These are phyloP conservation scores for Talaromyces ruber DNA, from an alignment of 495 filamentous ascomycete genomes.

Conservation along the genomic window DNA sequence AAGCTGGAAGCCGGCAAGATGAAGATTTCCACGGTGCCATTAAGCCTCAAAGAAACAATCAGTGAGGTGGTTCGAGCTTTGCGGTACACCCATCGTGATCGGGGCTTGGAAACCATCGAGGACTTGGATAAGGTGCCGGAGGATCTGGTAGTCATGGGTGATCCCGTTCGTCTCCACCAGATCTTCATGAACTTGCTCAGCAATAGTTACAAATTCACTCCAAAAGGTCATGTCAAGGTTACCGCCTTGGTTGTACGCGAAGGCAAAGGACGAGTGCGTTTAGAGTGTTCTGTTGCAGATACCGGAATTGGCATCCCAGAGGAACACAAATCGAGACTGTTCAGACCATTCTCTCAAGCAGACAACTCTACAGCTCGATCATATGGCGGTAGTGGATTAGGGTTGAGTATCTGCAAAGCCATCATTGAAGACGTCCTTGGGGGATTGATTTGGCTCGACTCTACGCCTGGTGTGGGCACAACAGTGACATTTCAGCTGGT, in stretches of 20 bases:
- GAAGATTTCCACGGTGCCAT: conserved; percentile 79
- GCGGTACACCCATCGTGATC: conserved; percentile 75
- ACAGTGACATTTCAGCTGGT: conserved; percentile 78
- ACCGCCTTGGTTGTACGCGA: conserved; percentile 62
- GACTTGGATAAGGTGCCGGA: conserved; percentile 54
- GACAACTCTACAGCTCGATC: conserved; percentile 80
- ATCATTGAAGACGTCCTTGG: conserved; percentile 87
- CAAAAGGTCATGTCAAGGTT: conserved; percentile 76
- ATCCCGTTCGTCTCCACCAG: conserved; percentile 84
- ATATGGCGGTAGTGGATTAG: conserved; percentile 85
- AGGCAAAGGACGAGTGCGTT: conserved; percentile 54
- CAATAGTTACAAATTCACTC: conserved; percentile 92
- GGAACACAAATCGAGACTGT: conserved; percentile 73
- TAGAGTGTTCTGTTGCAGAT: conserved; percentile 82
- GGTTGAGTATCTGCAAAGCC: conserved; percentile 89
- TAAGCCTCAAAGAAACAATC: conserved; percentile 80
- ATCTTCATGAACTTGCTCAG: conserved; percentile 89
- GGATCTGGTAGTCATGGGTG: conserved; percentile 74
- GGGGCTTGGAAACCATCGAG: conserved; percentile 67
- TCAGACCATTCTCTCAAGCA: conserved; percentile 85
- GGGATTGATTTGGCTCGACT: conserved; percentile 76
- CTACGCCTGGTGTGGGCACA: conserved; percentile 64
- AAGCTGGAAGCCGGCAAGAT: conserved; percentile 94
- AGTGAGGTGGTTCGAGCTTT: conserved; percentile 79
- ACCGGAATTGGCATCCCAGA: conserved; percentile 84